Percentiles rank a stretch among this genome's conserved stretches.
These are phyloP conservation scores for Ascochyta clinopodiicola DNA, from an alignment of 2,329 filamentous ascomycete genomes.

Conservation along the genomic window DNA sequence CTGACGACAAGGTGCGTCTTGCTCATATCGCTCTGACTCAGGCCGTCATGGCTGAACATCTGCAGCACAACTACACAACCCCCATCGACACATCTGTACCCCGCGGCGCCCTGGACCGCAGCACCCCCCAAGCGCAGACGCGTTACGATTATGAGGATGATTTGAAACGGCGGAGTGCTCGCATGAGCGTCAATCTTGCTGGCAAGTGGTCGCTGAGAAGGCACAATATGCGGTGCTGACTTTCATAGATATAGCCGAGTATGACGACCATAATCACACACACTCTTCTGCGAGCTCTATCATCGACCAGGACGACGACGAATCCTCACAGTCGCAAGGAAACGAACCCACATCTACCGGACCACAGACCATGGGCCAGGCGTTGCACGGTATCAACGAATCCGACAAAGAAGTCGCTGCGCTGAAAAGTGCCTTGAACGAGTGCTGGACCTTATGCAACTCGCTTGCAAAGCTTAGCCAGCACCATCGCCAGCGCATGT, in stretches of 20 bases:
- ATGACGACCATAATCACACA: constrained; percentile 45
- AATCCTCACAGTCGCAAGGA: constrained; percentile 42
- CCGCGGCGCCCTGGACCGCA: constrained; percentile 59
- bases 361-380: constrained; percentile 55
- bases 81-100: constrained; percentile 76
- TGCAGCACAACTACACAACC: constrained; percentile 64
- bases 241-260: constrained; percentile 55
- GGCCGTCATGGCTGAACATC: constrained; percentile 34
- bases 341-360: constrained; percentile 29
- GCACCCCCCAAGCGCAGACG: constrained; percentile 84
- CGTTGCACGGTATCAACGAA: constrained; percentile 63
- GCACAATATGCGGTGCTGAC: constrained; percentile 33
- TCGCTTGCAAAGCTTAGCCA: constrained; percentile 85
- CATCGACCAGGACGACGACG: constrained; percentile 43
- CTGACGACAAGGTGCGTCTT: constrained; percentile 45
- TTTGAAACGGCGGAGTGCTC: constrained; percentile 58
- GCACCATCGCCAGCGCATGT: constrained; percentile 79
- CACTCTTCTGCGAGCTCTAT: constrained; percentile 40
- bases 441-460: constrained; percentile 95
- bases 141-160: constrained; percentile 73
- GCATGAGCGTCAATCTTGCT: constrained; percentile 77
- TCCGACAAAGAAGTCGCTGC: constrained; percentile 69
- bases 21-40: constrained; percentile 30
- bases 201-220: constrained; percentile 58
- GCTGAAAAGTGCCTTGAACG: constrained; percentile 77